Evolutionary conservation across 805 yeast species (phyloP).

Genomic region (Peterozyma xylosa): DNA sequence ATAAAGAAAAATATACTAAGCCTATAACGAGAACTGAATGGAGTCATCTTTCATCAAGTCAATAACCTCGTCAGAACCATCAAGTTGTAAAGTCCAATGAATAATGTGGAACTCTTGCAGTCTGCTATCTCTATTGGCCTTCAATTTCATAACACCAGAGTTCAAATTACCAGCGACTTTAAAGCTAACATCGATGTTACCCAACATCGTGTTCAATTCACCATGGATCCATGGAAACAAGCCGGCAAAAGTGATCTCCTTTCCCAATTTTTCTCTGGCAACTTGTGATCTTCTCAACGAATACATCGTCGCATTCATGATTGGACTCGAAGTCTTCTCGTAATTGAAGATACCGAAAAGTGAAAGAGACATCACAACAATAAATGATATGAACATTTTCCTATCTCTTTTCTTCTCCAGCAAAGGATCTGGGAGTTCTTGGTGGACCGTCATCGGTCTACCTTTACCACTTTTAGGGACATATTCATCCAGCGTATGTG

Average conservation of each 20-base stretch:
- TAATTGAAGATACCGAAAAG: constrained; percentile 77
- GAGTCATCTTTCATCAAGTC: constrained; percentile 44
- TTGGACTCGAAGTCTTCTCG: constrained; percentile 86
- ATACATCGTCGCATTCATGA: constrained; percentile 80
- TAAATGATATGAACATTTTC: constrained; percentile 47
- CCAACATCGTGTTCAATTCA: constrained; percentile 73
- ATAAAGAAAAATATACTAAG: background rate
- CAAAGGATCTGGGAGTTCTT: constrained; percentile 78
- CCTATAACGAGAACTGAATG: constrained; percentile 18
- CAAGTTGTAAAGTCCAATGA: constrained; percentile 55
- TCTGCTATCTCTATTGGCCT: constrained; percentile 62
- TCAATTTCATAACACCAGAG: constrained; percentile 48
- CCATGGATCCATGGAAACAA: constrained; percentile 90
- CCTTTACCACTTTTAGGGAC: constrained; percentile 5
- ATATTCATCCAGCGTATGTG: constrained; percentile 7
- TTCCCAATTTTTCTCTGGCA: constrained; percentile 63
- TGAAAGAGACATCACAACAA: constrained; percentile 44
- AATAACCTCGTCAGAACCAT: constrained; percentile 25
- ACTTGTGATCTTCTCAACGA: constrained; percentile 68
- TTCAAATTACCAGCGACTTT: constrained; percentile 60
- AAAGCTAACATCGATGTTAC: constrained; percentile 69
- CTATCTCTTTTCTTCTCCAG: constrained; percentile 44
- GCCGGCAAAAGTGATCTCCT: constrained; percentile 64
- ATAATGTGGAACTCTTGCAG: constrained; percentile 49
- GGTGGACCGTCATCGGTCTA: constrained; percentile 56